These are phyloP conservation scores for Penicillium sp. DNA, from an alignment of 2,329 filamentous ascomycete species.

Conservation along the genomic window DNA sequence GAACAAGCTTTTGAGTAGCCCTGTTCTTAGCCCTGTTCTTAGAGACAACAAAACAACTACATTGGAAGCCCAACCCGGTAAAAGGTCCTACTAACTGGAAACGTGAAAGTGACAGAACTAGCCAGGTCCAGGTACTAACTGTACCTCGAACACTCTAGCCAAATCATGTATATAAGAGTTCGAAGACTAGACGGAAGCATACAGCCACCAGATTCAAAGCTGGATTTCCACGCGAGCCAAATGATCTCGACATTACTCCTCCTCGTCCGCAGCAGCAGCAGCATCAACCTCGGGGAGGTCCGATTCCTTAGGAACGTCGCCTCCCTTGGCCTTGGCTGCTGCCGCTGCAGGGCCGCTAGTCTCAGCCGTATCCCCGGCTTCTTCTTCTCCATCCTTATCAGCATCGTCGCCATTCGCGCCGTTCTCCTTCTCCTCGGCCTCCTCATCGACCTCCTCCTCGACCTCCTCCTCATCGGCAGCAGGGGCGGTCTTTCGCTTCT, in stretches of 20 bases:
- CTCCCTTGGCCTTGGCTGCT: slow-evolving; percentile 35
- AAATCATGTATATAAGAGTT: not conserved
- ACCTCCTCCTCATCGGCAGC: slow-evolving; percentile 17
- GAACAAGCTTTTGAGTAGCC: not conserved
- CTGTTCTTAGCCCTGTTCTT: not conserved
- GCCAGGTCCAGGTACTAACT: not conserved
- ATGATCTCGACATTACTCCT: slow-evolving; percentile 21
- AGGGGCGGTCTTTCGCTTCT: slow-evolving; percentile 34
- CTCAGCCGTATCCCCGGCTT: slow-evolving; percentile 30
- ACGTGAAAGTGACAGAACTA: not conserved
- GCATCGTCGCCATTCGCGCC: slow-evolving; percentile 18
- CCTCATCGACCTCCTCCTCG: slow-evolving; percentile 12
- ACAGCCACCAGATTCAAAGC: not conserved
- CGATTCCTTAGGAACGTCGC: slow-evolving; percentile 28
- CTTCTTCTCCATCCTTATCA: slow-evolving; percentile 19
- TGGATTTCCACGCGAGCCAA: not conserved
- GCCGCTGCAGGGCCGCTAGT: slow-evolving; percentile 32
- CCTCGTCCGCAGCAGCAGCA: too few relatives aligned
- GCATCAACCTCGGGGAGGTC: slow-evolving; percentile 32
- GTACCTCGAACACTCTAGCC: not conserved
- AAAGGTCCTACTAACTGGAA: not conserved
- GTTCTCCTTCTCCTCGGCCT: slow-evolving; percentile 15
- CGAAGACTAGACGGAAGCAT: not conserved
- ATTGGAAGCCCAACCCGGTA: not conserved
- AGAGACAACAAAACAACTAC: not conserved